Conservation (phyloP, 2,329 filamentous ascomycete genomes). For the Nectriaceae sp. region DNA sequence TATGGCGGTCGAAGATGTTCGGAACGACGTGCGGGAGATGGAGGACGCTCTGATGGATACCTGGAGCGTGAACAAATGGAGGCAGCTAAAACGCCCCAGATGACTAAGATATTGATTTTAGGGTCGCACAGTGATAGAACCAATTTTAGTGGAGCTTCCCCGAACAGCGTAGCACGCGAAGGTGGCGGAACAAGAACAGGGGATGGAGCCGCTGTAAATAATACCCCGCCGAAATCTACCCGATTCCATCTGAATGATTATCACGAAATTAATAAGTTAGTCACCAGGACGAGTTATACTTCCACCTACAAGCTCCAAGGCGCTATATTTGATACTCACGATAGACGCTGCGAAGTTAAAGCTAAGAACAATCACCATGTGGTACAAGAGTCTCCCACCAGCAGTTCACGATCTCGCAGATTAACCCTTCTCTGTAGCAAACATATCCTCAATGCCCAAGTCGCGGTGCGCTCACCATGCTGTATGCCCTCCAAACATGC, state of each 20-base stretch:
- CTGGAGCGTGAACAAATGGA: neutral
- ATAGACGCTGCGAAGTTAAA: neutral
- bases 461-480: conserved; percentile 92
- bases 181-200: conserved; percentile 3
- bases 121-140: neutral
- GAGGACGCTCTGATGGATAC: neutral
- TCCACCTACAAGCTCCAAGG: too few species aligned
- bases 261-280: neutral
- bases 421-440: conserved; percentile 61
- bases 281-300: neutral
- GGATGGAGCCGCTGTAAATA: conserved; percentile 12
- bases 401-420: neutral
- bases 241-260: conserved; percentile 2
- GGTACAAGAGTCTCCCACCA: conserved; percentile 30
- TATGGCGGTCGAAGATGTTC: conserved; percentile 1
- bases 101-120: conserved; percentile 6
- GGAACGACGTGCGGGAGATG: neutral
- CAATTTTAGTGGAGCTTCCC: too few species aligned
- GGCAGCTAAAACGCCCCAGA: conserved; percentile 2
- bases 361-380: conserved; percentile 31
- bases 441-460: conserved; percentile 97
- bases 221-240: conserved; percentile 11
- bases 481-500: conserved; percentile 62
- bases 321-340: too few species aligned
- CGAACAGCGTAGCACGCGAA: too few species aligned